Percentiles rank a stretch among this genome's conserved stretches.
Evolutionary conservation across 192 early-diverging fungal genomes (phyloP).

Genomic region (Coemansia sp.): DNA sequence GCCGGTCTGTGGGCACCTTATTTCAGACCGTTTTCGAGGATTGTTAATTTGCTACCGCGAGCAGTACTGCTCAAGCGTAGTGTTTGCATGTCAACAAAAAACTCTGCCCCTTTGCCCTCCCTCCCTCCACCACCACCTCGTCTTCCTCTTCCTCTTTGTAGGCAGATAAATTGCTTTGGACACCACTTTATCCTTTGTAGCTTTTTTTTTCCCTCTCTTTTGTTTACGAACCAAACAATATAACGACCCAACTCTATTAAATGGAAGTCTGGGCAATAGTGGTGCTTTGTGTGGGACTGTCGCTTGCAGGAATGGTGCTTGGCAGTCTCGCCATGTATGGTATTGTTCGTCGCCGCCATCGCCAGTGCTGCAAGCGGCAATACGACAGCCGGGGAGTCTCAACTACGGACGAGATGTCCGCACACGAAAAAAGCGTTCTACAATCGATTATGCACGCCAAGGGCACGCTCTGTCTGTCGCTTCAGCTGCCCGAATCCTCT

Average conservation of each 20-base stretch:
- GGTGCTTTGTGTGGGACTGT: slow-evolving; percentile 11
- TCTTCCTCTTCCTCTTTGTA: no score
- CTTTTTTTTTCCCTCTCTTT: background rate
- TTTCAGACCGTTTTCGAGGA: background rate
- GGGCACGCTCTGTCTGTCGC: slow-evolving; percentile 27
- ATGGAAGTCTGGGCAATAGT: slow-evolving; percentile 23
- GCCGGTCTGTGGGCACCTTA: background rate
- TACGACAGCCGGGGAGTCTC: background rate
- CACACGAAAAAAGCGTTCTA: slow-evolving; percentile 28
- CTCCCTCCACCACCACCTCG: background rate
- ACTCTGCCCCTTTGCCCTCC: slow-evolving; percentile 4
- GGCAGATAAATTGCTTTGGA: no score
- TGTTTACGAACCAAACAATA: background rate
- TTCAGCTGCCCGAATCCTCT: slow-evolving; percentile 30
- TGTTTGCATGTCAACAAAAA: background rate
- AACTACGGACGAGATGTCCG: slow-evolving; percentile 17
- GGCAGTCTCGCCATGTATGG: slow-evolving; percentile 10
- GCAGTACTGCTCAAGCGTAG: background rate
- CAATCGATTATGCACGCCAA: slow-evolving; percentile 20
- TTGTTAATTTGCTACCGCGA: slow-evolving; percentile 1
- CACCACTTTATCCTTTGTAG: no score
- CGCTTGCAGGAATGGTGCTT: slow-evolving; percentile 6
- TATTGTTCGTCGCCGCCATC: slow-evolving; percentile 7
- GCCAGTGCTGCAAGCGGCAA: slow-evolving; percentile 5
- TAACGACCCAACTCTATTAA: background rate